Conservation (phyloP, 2,329 filamentous ascomycete species). For the Aspergillus glaucus region DNA sequence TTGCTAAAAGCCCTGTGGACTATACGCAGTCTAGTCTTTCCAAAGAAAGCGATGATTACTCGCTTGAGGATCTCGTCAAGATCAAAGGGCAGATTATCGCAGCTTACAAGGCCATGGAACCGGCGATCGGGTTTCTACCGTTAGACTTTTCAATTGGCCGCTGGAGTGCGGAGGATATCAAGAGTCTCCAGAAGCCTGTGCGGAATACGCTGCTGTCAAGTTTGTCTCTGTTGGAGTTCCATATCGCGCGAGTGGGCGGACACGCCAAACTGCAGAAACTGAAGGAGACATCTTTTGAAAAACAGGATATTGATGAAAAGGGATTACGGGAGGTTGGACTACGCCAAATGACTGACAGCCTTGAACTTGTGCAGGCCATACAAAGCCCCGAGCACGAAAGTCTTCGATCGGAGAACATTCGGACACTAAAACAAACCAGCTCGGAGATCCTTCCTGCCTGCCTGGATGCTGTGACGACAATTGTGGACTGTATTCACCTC, state of each 20-base stretch:
- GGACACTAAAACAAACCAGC: slow-evolving; percentile 25
- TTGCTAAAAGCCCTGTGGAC: slow-evolving; percentile 25
- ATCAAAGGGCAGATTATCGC: slow-evolving; percentile 30
- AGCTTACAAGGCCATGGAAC: slow-evolving; percentile 34
- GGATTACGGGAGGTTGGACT: slow-evolving; percentile 18
- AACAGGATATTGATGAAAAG: slow-evolving; percentile 12
- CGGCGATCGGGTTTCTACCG: slow-evolving; percentile 39
- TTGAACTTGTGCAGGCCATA: slow-evolving; percentile 32
- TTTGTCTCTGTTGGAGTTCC: slow-evolving; percentile 39
- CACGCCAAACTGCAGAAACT: slow-evolving; percentile 13
- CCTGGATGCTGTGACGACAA: slow-evolving; percentile 16
- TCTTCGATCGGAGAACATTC: slow-evolving; percentile 26
- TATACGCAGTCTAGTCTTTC: slow-evolving; percentile 18
- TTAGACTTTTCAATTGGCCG: slow-evolving; percentile 43
- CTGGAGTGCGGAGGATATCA: slow-evolving; percentile 43
- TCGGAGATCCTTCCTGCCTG: slow-evolving; percentile 20
- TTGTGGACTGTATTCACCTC: slow-evolving; percentile 22
- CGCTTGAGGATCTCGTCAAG: slow-evolving; percentile 19
- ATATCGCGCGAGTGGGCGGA: slow-evolving; percentile 28
- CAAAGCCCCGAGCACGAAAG: slow-evolving; percentile 31
- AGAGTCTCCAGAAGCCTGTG: slow-evolving; percentile 30
- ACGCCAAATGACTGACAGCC: slow-evolving; percentile 29
- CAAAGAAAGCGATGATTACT: slow-evolving; percentile 8
- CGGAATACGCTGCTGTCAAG: slow-evolving; percentile 30
- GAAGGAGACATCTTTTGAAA: background rate